Evolutionary conservation across 805 yeast species (phyloP).

Genomic region (Pichia kluyveri): DNA sequence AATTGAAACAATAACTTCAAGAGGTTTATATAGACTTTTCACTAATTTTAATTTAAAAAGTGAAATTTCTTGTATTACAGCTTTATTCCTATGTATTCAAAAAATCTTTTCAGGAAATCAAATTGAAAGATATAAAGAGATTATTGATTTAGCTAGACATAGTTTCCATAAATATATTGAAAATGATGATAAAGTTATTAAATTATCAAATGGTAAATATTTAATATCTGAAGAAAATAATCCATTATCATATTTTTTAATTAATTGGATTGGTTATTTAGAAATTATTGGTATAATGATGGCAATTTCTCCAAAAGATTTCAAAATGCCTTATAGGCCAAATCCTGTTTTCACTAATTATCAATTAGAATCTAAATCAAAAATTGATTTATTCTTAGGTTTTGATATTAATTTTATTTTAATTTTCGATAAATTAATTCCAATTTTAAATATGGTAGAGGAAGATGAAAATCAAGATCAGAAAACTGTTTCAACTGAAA

Average conservation of each 20-base stretch:
- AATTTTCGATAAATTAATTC: conserved; percentile 5
- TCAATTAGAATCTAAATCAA: not conserved
- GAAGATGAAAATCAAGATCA: not conserved
- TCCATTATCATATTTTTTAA: conserved; percentile 1
- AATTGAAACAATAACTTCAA: conserved; percentile 2
- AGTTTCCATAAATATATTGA: conserved; percentile 1
- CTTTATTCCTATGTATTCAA: conserved; percentile 5
- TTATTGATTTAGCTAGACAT: conserved; percentile 1
- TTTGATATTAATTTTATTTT: conserved; percentile 57
- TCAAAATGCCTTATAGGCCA: conserved; percentile 6
- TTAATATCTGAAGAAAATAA: conserved; percentile 2
- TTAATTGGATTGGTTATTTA: conserved; percentile 6
- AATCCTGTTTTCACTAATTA: not conserved
- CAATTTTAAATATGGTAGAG: conserved; percentile 3
- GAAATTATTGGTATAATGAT: conserved; percentile 8
- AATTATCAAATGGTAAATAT: conserved; percentile 4
- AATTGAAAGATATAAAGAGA: conserved; percentile 3
- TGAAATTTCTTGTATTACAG: conserved; percentile 6
- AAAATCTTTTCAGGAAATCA: conserved; percentile 5
- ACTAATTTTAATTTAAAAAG: not conserved
- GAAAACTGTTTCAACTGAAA: not conserved
- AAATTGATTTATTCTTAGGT: conserved; percentile 55
- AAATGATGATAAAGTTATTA: not conserved
- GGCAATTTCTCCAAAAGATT: conserved; percentile 3
- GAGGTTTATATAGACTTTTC: conserved; percentile 1